Base-by-base conservation (phyloP, 1,139 yeast species). In the Blastobotrys illinoisensis region DNA sequence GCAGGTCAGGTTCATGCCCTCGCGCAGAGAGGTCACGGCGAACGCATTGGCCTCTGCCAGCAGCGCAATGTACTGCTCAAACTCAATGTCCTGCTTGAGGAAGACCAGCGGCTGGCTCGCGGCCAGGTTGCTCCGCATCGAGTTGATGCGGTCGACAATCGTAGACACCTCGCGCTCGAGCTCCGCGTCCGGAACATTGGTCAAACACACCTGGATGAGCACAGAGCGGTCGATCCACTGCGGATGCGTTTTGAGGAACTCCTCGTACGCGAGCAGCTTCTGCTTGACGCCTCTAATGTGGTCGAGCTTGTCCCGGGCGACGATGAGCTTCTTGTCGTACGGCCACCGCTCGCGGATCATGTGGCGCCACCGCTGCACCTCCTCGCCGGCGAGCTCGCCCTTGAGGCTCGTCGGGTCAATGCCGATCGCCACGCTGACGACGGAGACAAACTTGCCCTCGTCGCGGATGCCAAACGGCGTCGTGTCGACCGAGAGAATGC, bases 1-100 rank as follows among this genome's bases (percentile, higher is more conserved):
- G 64, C 97, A 90, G 0, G 99, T 90, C 67, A 93, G 76, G 66
- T 93, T 93, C 88, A 93, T 87, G 18, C 99, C 99, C 70, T 95
- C 99, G 67, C 99, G 83, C 78, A 93, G 80, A 1, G 97, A 86
- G 3, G 95, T 84, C 2, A 93, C 97, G 40, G 88, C 83, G 68
- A 93, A 93, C 1, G 82, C 77, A 62, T 88, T 95, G 0, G 98
- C 97, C 67, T 90, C 97, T 48, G 85, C 76, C 54, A 88, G 80
- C 54, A 93, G 73, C 0, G 97, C 98, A 61, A 93, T 72, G 67
- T 93, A 93, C 70, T 93, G 98, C 55, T 85, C 86, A 67, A 88
- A 93, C 36, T 84, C 91, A 57, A 93, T 82, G 63, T 91, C 97
- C 67, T 89, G 95, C 63, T 89, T 93, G 53, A 93, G 74, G 46